Conservation (phyloP, 305 asterid species). For the Rubia tinctorum region DNA sequence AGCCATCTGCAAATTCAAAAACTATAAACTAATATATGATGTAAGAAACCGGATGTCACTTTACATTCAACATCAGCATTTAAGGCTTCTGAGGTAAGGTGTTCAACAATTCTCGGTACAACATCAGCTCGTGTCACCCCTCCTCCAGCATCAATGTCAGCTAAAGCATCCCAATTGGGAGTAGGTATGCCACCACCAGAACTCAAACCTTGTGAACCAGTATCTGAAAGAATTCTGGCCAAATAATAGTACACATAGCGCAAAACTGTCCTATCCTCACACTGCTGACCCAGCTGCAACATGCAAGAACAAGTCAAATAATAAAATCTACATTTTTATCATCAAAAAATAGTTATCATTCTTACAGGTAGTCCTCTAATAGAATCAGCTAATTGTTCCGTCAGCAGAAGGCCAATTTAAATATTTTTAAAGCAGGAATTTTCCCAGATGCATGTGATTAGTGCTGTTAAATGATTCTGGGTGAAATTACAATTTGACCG, state of each 20-base stretch:
- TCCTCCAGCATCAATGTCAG: conserved; percentile 93
- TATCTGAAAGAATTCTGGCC: conserved; percentile 93
- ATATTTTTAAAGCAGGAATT: background rate
- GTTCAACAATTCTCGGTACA: conserved; percentile 87
- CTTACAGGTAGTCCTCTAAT: background rate
- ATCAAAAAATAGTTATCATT: background rate
- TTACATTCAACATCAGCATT: conserved; percentile 93
- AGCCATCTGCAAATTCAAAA: conserved; percentile 13
- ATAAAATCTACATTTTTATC: conserved; percentile 8
- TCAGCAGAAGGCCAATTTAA: no score
- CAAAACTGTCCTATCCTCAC: conserved; percentile 95
- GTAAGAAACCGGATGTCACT: conserved; percentile 15
- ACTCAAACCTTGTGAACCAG: conserved; percentile 93
- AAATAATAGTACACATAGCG: conserved; percentile 97
- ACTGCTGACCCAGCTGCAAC: conserved; percentile 96
- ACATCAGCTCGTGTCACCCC: conserved; percentile 99
- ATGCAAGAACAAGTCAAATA: conserved; percentile 25
- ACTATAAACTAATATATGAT: background rate
- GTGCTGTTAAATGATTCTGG: background rate
- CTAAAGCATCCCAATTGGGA: conserved; percentile 99
- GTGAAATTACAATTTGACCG: background rate
- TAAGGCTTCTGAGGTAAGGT: conserved; percentile 80
- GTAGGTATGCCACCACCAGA: conserved; percentile 99
- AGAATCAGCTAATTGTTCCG: background rate
- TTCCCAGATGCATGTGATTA: background rate